Base-by-base conservation (phyloP, 306 rosid species). In the Casuarina equisetifolia region DNA sequence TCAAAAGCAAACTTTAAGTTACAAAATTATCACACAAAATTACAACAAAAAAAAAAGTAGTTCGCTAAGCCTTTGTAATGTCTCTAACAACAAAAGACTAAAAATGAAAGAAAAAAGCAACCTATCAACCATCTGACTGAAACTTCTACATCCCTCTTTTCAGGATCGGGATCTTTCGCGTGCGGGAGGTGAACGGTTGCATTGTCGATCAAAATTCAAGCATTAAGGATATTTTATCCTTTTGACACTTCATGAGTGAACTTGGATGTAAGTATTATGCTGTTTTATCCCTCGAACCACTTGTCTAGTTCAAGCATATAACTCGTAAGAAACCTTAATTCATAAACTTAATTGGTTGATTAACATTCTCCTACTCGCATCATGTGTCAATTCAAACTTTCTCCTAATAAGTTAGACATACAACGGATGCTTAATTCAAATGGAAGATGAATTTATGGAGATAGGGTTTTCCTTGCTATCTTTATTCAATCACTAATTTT, bases 141-240 rank as follows among this genome's bases (percentile, higher is more conserved):
- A 73, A 79, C 78, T 20, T 64, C 70, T 82, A 75, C 78, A 25
- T 66, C 73, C 75, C 79, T 63, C 76, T 68, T 25, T 83, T 76
- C 78, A 85, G 40, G 94, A 89, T 11, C 86, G 80, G 3, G 94
- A 87, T 75, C 81, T 82, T 25, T 85, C 91, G 20, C 83, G 74
- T 1, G 82, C 82, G 45, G 87, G 92, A 1, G 94, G 91, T 17
- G 92, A 91, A 74, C 88, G 92, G 84, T 94, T 91, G 91, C 90
- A 81, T 45, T 40, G 70, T 76, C 49, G 77, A 54, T 82, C 55
- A 85, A 53, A 44, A 54, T 16, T 51, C 38, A 53, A 51, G 35
- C 3, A 49, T 11, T 25, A 25, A 25, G 32, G 0, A 25, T 25
- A 25, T 25, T 25, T 40, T 16, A 42, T 67, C 35, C 49, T 62